Base-by-base conservation (phyloP, 2,329 filamentous ascomycete species). In the Xylariomycetidae sp. region DNA sequence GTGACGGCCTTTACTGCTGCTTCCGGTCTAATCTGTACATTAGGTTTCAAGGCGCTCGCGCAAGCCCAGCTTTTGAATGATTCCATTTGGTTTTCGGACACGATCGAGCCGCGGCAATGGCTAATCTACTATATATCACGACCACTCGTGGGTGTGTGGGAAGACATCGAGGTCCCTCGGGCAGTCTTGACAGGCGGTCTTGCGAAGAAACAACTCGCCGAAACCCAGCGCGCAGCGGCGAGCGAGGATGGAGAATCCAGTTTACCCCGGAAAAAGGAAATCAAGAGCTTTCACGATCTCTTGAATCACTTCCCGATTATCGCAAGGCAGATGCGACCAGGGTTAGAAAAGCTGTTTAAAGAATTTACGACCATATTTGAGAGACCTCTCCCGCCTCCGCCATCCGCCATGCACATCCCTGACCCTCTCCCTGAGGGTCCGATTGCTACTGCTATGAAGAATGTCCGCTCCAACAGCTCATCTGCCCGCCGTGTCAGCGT, bases 261-360 rank as follows among this genome's bases (percentile, higher is more conserved):
- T 18, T 57, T 71, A 25, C 77, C 79, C 5, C 74, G 74, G 41
- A 96, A 95, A 64, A 96, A 94, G 61, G 87, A 94, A 39, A 84
- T 98, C 56, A 88, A 82, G 61, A 87, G 77, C 20, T 98, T 98
- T 56, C 82, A 84, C 40, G 92, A 97, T 45, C 72, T 98, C 11
- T 71, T 98, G 26, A 85, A 86, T 46, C 80, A 88, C 49, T 98
- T 97, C 46, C 92, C 92, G 2, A 85, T 94, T 77, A 97, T 98
- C 49, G 88, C 89, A 16, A 77, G 87, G 39, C 92, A 98, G 60
- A 95, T 98, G 88, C 88, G 96, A 49, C 77, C 83, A 2, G 92
- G 92, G 0, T 63, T 98, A 20, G 90, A 98, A 53, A 82, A 82
- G 51, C 66, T 97, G 16, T 95, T 97, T 54, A 80, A 83, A 40